Percentiles rank a stretch among this genome's conserved stretches.
Evolutionary conservation across 1,284 basidiomycete species (phyloP).

Genomic region (Cronartium ribicola): DNA sequence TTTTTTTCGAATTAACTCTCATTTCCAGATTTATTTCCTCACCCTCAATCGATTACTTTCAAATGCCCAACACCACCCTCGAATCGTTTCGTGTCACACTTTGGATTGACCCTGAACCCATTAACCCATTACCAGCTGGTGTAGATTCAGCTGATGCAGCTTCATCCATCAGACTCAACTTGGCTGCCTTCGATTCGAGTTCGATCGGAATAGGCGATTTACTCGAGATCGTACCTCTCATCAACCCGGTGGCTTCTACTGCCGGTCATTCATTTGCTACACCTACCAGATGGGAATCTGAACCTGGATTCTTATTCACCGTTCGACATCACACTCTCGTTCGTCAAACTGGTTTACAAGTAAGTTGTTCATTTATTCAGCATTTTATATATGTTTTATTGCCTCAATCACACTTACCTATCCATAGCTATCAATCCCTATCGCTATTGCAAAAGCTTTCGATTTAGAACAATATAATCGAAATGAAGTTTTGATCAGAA

Average conservation of each 20-base stretch:
- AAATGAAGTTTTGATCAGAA: constrained; percentile 34
- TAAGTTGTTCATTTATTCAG: not conserved
- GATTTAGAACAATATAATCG: constrained; percentile 36
- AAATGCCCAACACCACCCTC: constrained; percentile 5
- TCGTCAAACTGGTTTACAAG: constrained; percentile 35
- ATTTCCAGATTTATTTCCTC: not conserved
- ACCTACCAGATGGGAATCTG: constrained; percentile 24
- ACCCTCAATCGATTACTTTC: not conserved
- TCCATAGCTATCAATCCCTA: constrained; percentile 35
- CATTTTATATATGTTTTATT: not conserved
- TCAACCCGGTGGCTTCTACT: constrained; percentile 15
- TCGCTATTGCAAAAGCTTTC: constrained; percentile 36
- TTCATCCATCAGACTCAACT: constrained; percentile 30
- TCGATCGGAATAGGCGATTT: constrained; percentile 34
- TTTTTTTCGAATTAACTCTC: not conserved
- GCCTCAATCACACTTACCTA: not conserved
- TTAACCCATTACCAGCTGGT: constrained; percentile 9
- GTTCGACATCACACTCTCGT: constrained; percentile 34
- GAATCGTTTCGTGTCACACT: constrained; percentile 41
- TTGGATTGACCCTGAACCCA: constrained; percentile 40
- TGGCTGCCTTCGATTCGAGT: constrained; percentile 22
- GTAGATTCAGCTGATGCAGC: constrained; percentile 36
- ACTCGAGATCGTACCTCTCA: constrained; percentile 34
- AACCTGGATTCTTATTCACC: constrained; percentile 30
- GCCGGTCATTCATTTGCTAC: constrained; percentile 10